Base-by-base conservation (phyloP, 768 basidiomycete genomes). In the Lactarius tabidus region DNA sequence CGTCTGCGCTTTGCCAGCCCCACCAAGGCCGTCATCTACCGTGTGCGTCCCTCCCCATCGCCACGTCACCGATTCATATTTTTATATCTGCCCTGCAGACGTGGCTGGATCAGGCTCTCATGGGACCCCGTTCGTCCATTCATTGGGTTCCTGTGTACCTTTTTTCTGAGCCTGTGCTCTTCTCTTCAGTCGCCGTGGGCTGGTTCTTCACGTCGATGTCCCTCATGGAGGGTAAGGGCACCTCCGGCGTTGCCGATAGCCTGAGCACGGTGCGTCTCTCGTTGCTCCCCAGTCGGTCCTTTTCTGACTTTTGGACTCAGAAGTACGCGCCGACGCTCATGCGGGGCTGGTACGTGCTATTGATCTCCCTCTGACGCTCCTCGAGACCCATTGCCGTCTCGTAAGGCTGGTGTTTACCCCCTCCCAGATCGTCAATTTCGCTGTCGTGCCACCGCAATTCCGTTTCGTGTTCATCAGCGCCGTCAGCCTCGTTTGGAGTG, bases 401-500 rank as follows among this genome's bases (percentile, higher is more conserved):
- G 33, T 66, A 87, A 64, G 88, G 90, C 80, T 77, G 3, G 88
- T 92, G 6, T 92, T 86, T 73, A 79, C 88, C 35, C 91, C 91
- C 1, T 83, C 89, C 0, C 91, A 94, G 73, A 71, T 87, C 60
- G 79, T 91, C 78, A 94, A 94, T 75, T 94, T 93, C 71, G 77
- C 84, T 9, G 26, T 93, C 36, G 83, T 92, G 1, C 92, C 92
- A 1, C 85, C 82, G 5, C 91, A 93, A 70, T 75, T 92, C 39
- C 85, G 91, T 41, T 87, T 93, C 60, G 80, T 88, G 23, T 79
- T 88, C 23, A 84, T 94, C 26, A 83, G 90, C 70, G 82, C 89
- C 14, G 89, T 93, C 59, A 88, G 87, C 71, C 80, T 92, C 65
- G 88, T 89, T 77, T 91, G 89, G 90, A 92, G 90, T 92, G 72